Conservation (phyloP, 441 rosid genomes). For the Croton laevigatus region DNA sequence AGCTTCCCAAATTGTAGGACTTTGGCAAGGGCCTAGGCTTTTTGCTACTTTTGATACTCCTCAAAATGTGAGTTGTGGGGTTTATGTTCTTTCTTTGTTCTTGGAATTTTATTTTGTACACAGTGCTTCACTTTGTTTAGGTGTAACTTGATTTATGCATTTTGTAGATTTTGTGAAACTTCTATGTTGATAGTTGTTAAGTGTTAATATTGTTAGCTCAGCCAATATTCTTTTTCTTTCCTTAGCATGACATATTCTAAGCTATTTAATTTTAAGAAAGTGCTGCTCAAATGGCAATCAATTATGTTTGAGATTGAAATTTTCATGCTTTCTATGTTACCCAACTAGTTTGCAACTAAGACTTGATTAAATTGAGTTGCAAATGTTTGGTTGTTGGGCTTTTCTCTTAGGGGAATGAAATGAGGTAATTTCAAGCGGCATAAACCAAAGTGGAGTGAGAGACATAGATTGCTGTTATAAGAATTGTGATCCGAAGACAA, state of each 20-base stretch:
- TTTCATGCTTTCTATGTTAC: neutral
- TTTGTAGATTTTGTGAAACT: neutral
- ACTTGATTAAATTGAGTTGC: neutral
- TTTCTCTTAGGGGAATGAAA: neutral
- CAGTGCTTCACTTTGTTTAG: neutral
- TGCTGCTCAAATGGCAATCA: neutral
- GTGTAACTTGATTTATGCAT: neutral
- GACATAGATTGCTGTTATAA: neutral
- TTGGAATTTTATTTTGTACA: too few species aligned
- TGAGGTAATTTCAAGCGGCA: neutral
- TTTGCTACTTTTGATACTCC: slow-evolving; percentile 43
- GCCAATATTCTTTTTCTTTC: neutral
- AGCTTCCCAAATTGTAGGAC: slow-evolving; percentile 53
- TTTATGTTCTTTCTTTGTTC: slow-evolving; percentile 3
- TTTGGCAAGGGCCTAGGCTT: slow-evolving; percentile 52
- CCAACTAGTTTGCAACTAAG: neutral
- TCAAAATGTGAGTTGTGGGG: slow-evolving; percentile 43
- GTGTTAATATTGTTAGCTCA: neutral
- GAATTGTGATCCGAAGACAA: neutral
- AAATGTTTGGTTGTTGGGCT: neutral
- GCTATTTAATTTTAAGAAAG: neutral
- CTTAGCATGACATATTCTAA: neutral
- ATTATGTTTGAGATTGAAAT: neutral
- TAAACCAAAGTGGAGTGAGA: neutral
- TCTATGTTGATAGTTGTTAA: neutral